Conservation (phyloP, 805 yeast genomes). For the Yamadazyma tumulicola region DNA sequence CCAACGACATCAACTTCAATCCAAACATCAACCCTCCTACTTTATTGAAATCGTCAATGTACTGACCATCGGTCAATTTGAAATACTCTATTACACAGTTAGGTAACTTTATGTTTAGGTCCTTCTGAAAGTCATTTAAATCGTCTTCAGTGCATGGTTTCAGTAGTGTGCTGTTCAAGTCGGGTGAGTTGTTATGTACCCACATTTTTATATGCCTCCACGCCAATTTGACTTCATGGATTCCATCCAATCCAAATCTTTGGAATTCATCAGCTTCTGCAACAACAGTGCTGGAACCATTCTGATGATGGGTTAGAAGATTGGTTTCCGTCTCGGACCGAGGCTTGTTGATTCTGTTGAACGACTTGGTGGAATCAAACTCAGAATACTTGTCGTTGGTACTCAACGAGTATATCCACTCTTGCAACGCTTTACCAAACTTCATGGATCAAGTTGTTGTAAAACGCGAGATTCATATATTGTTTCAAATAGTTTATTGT, state of each 20-base stretch:
- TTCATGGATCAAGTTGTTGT: constrained; percentile 15
- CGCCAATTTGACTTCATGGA: constrained; percentile 69
- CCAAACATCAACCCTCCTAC: constrained; percentile 75
- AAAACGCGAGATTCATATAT: too few relatives aligned
- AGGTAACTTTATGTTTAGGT: constrained; percentile 72
- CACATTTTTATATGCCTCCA: constrained; percentile 90
- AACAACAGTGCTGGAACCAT: constrained; percentile 5
- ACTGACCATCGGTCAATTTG: constrained; percentile 87
- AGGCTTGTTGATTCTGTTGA: constrained; percentile 41
- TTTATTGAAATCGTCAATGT: constrained; percentile 71
- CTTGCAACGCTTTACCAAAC: constrained; percentile 43
- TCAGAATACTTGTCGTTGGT: constrained; percentile 72
- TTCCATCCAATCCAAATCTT: constrained; percentile 48
- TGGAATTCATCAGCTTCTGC: constrained; percentile 28
- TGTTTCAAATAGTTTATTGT: too few relatives aligned
- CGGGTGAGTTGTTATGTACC: constrained; percentile 76
- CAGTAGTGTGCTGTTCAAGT: constrained; percentile 71
- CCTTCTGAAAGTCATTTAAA: constrained; percentile 77
- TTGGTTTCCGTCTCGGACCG: constrained; percentile 26
- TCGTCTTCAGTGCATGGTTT: constrained; percentile 80
- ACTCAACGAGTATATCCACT: constrained; percentile 59
- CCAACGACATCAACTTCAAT: constrained; percentile 72
- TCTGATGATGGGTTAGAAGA: constrained; percentile 16
- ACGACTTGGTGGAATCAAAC: constrained; percentile 48
- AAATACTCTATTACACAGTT: constrained; percentile 76